phyloP scores from a whole-genome alignment of 805 yeast genomes.

The Trichomonascus vanleenenianus region DNA sequence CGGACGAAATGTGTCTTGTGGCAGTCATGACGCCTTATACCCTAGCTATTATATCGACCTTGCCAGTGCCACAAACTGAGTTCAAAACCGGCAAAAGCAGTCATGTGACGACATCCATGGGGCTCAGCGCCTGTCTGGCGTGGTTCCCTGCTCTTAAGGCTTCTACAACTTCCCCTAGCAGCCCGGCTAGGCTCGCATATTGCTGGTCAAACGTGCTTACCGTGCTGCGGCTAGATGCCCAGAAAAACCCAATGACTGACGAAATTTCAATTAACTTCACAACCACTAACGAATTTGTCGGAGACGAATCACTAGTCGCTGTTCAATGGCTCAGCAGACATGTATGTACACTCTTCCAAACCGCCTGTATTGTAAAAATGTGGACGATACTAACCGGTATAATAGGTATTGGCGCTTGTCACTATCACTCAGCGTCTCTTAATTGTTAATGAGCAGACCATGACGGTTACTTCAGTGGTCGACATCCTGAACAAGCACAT shows the following conservation, averaged over 20 bases:
- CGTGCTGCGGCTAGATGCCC: conserved; percentile 39
- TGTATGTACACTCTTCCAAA: conserved; percentile 14
- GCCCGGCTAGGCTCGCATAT: conserved; percentile 43
- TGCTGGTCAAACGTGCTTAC: conserved; percentile 60
- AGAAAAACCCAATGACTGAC: conserved; percentile 24
- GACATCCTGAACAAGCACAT: conserved; percentile 38
- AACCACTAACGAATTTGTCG: conserved; percentile 36
- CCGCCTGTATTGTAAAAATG: too few species aligned
- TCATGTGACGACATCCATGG: conserved; percentile 24
- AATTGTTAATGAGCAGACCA: conserved; percentile 34
- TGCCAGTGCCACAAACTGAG: conserved; percentile 46
- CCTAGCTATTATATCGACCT: conserved; percentile 46
- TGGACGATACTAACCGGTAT: neutral
- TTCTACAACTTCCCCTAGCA: neutral
- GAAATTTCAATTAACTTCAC: conserved; percentile 30
- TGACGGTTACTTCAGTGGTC: conserved; percentile 30
- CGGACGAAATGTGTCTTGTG: conserved; percentile 51
- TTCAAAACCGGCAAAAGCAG: conserved; percentile 45
- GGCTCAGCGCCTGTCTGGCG: conserved; percentile 39
- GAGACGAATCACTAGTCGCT: conserved; percentile 43
- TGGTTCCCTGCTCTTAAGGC: conserved; percentile 54
- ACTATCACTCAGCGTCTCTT: conserved; percentile 41
- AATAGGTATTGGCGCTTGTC: conserved; percentile 32
- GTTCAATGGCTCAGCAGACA: conserved; percentile 48
- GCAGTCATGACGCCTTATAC: conserved; percentile 50